These are phyloP conservation scores for Leptographium lundbergii DNA, from an alignment of 2,329 filamentous ascomycete genomes.

Conservation along the genomic window DNA sequence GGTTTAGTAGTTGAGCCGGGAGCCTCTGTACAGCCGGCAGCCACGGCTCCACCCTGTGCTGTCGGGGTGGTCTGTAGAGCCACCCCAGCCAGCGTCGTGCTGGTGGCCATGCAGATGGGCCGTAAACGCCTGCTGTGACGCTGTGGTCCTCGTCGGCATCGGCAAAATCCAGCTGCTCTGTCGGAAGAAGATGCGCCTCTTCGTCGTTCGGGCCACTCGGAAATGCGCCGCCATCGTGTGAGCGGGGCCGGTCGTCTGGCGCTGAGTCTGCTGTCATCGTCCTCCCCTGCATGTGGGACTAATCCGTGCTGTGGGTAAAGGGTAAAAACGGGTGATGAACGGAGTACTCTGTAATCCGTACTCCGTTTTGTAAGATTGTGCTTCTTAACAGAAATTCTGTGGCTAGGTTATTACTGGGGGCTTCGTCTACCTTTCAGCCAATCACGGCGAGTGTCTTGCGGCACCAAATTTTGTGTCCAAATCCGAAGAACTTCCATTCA, in stretches of 20 bases:
- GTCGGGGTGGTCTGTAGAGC: not conserved
- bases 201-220: not conserved
- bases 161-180: not conserved
- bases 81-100: not conserved
- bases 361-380: not conserved
- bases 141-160: not conserved
- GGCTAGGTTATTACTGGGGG: not conserved
- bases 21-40: constrained; percentile 55
- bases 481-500: too few relatives aligned
- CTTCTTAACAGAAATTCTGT: not conserved
- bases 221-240: not conserved
- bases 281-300: not conserved
- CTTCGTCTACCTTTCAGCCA: too few relatives aligned
- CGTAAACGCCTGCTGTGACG: not conserved
- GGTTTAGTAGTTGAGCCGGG: constrained; percentile 51
- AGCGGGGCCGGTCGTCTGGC: not conserved
- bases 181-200: not conserved
- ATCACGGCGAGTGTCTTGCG: too few relatives aligned
- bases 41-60: constrained; percentile 25
- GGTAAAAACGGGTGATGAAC: not conserved
- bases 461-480: too few relatives aligned
- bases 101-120: not conserved
- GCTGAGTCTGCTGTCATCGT: not conserved
- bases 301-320: not conserved
- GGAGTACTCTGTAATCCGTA: not conserved